A percentile compares a stretch with the other conserved stretches of the same genome.
Evolutionary conservation across 441 rosid species (phyloP).

Genomic region (Heliophila coronopifolia): DNA sequence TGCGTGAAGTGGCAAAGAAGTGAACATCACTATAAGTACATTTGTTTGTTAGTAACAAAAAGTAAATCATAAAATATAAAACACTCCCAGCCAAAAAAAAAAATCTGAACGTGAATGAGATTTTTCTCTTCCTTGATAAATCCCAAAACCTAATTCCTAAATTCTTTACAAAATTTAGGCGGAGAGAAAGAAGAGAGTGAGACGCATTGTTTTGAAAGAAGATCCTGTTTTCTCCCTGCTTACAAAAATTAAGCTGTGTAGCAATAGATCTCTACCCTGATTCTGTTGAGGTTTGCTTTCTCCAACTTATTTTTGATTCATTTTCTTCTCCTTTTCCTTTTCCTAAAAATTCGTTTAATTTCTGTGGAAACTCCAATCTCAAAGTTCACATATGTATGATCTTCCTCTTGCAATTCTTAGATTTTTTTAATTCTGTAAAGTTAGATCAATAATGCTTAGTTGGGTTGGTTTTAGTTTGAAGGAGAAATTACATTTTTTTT

Average conservation of each 20-base stretch:
- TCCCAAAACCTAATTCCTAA: slow-evolving; percentile 23
- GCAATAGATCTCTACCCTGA: slow-evolving; percentile 23
- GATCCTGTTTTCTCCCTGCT: slow-evolving; percentile 17
- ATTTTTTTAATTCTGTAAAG: slow-evolving; percentile 12
- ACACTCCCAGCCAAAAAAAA: not conserved
- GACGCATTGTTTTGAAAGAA: slow-evolving; percentile 10
- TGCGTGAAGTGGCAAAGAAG: too few species aligned
- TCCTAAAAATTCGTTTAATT: not conserved
- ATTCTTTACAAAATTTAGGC: slow-evolving; percentile 16
- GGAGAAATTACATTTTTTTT: too few species aligned
- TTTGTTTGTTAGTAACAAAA: too few species aligned
- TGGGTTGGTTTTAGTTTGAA: slow-evolving; percentile 4
- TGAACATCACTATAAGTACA: too few species aligned
- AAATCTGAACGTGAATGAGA: slow-evolving; percentile 8
- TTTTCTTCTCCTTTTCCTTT: not conserved
- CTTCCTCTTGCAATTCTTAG: not conserved
- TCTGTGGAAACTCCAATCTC: not conserved
- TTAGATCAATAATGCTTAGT: not conserved
- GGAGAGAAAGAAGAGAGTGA: not conserved
- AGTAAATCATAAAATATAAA: too few species aligned
- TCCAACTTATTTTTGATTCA: slow-evolving; percentile 4
- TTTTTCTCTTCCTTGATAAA: slow-evolving; percentile 21
- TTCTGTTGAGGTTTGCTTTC: slow-evolving; percentile 23
- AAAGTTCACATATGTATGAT: not conserved
- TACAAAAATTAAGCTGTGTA: not conserved